Percentiles rank a stretch among this genome's conserved stretches.
Conservation (phyloP, 2,329 filamentous ascomycete species). For the Aspergillus brasiliensis region DNA sequence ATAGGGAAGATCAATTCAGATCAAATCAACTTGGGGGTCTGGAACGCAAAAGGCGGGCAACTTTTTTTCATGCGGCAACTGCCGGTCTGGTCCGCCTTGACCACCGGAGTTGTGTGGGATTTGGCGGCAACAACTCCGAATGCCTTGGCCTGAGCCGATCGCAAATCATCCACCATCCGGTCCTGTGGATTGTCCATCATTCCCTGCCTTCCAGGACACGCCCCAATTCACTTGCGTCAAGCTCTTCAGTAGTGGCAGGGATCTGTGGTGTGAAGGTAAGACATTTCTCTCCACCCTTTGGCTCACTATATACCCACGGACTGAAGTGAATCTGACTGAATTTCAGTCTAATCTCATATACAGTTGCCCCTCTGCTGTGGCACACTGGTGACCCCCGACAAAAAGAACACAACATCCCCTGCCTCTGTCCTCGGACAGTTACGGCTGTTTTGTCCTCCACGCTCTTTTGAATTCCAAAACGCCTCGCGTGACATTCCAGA, state of each 20-base stretch:
- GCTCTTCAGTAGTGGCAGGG: constrained; percentile 25
- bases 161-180: constrained; percentile 19
- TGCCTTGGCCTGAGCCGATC: constrained; percentile 23
- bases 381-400: constrained; percentile 25
- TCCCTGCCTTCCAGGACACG: constrained; percentile 16
- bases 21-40: constrained; percentile 6
- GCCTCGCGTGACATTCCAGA: background rate
- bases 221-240: constrained; percentile 26
- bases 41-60: constrained; percentile 28
- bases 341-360: constrained; percentile 23
- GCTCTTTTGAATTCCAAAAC: constrained; percentile 23
- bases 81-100: constrained; percentile 26
- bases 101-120: constrained; percentile 38
- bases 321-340: constrained; percentile 8
- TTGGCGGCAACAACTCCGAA: constrained; percentile 27
- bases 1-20: constrained; percentile 12
- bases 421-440: constrained; percentile 14
- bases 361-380: constrained; percentile 36
- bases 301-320: constrained; percentile 7
- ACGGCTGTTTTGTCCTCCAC: constrained; percentile 30
- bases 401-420: constrained; percentile 17
- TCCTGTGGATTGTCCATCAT: constrained; percentile 15
- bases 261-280: constrained; percentile 15
- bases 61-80: constrained; percentile 42
- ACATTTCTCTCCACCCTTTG: background rate